Percentiles rank a stretch among this genome's conserved stretches.
Conservation (phyloP, 805 yeast species). For the Priceomyces medius region DNA sequence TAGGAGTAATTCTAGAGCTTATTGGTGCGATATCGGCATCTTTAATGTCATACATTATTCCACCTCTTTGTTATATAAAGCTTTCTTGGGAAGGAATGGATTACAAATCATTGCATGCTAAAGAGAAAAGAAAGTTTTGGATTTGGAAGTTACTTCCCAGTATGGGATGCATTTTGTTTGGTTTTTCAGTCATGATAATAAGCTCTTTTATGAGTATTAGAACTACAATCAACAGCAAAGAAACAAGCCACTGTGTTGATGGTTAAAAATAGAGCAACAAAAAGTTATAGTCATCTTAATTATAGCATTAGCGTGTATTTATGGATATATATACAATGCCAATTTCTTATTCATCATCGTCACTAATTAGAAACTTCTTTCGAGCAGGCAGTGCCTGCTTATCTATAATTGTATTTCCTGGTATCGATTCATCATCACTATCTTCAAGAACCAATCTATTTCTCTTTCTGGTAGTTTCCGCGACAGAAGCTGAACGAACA, state of each 20-base stretch:
- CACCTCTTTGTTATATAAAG: constrained; percentile 78
- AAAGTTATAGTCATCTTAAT: constrained; percentile 11
- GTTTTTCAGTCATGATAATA: constrained; percentile 71
- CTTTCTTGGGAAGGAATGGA: constrained; percentile 49
- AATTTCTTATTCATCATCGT: constrained; percentile 13
- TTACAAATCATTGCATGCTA: constrained; percentile 19
- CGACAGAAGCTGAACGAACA: background rate
- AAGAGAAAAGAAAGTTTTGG: constrained; percentile 27
- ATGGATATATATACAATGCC: too few relatives aligned
- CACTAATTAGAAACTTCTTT: constrained; percentile 14
- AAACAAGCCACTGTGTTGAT: constrained; percentile 51
- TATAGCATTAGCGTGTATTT: background rate
- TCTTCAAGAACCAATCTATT: constrained; percentile 23
- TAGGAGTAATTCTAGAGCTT: constrained; percentile 85
- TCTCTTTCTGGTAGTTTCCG: constrained; percentile 15
- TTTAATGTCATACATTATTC: constrained; percentile 85
- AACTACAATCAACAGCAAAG: constrained; percentile 36
- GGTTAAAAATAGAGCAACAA: constrained; percentile 16
- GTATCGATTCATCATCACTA: constrained; percentile 25
- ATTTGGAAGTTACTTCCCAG: constrained; percentile 53
- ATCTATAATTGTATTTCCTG: constrained; percentile 3
- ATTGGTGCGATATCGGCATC: constrained; percentile 95
- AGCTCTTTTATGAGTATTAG: constrained; percentile 75
- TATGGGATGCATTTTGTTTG: constrained; percentile 64
- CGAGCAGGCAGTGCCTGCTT: background rate